Conservation (phyloP, 2,329 filamentous ascomycete genomes). For the Ophiostoma montium region DNA sequence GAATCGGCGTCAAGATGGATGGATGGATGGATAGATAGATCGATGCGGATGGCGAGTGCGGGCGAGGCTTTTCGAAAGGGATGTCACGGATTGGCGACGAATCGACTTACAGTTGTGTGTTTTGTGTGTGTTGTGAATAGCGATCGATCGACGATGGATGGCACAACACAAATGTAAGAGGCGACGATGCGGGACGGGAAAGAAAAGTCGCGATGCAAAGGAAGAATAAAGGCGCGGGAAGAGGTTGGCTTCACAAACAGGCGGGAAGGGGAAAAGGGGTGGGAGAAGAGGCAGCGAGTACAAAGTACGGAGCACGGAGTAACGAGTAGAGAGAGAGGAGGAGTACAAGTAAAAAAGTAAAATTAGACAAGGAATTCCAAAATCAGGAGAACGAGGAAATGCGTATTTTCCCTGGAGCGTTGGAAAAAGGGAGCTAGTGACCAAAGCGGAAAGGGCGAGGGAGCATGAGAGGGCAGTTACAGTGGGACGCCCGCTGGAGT, state of each 20-base stretch:
- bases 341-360: too few species aligned
- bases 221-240: neutral
- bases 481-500: neutral
- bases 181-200: neutral
- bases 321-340: conserved; percentile 3
- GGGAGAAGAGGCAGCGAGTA: conserved; percentile 11
- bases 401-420: neutral
- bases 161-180: neutral
- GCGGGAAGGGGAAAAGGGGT: conserved; percentile 5
- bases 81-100: too few species aligned
- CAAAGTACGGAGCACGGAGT: too few species aligned
- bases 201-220: neutral
- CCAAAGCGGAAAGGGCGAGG: conserved; percentile 4
- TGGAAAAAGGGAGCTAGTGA: conserved; percentile 3
- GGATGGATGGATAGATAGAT: too few species aligned
- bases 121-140: neutral
- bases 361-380: neutral
- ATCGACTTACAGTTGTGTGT: too few species aligned
- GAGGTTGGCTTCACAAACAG: neutral
- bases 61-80: too few species aligned
- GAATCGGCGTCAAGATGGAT: too few species aligned
- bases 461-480: neutral
- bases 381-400: conserved; percentile 5
- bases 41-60: too few species aligned
- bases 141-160: neutral